Evolutionary conservation across 2,329 filamentous ascomycete species (phyloP).

Genomic region (Aaosphaeria arxii): DNA sequence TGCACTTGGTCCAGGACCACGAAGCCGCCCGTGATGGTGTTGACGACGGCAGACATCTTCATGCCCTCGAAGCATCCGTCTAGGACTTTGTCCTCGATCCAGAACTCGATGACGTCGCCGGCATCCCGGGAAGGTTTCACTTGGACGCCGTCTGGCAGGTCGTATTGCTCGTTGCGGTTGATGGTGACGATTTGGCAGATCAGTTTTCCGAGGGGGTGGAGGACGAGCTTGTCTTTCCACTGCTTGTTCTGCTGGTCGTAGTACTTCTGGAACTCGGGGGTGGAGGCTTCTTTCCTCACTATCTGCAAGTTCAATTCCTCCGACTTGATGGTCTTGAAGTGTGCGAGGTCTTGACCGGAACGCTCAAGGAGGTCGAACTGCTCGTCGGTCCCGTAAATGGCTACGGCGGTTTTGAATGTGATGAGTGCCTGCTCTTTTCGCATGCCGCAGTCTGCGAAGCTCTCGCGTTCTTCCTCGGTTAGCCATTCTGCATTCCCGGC

Average conservation of each 20-base stretch:
- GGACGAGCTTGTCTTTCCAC: slow-evolving; percentile 36
- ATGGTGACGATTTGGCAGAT: slow-evolving; percentile 50
- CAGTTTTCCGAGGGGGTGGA: slow-evolving; percentile 54
- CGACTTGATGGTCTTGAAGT: slow-evolving; percentile 14
- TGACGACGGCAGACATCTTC: slow-evolving; percentile 40
- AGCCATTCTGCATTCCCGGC: slow-evolving; percentile 44
- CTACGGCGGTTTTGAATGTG: slow-evolving; percentile 51
- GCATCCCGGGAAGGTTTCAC: slow-evolving; percentile 13
- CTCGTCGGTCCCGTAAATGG: slow-evolving; percentile 43
- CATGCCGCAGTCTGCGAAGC: slow-evolving; percentile 34
- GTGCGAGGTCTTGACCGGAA: slow-evolving; percentile 1
- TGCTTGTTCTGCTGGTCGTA: slow-evolving; percentile 40
- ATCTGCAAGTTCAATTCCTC: slow-evolving; percentile 36
- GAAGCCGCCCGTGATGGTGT: slow-evolving; percentile 22
- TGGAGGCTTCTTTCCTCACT: slow-evolving; percentile 49
- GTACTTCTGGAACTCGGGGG: slow-evolving; percentile 45
- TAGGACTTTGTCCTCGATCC: slow-evolving; percentile 64
- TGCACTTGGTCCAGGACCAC: slow-evolving; percentile 37
- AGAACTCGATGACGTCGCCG: slow-evolving; percentile 48
- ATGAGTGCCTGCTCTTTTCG: slow-evolving; percentile 46
- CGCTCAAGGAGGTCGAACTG: slow-evolving; percentile 36
- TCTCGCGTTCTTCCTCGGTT: slow-evolving; percentile 14
- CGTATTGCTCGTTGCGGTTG: slow-evolving; percentile 37
- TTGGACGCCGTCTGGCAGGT: slow-evolving; percentile 27
- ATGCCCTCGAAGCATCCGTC: slow-evolving; percentile 58